Base-by-base conservation (phyloP, 495 filamentous ascomycete species). In the Aspergillus biplanus region DNA sequence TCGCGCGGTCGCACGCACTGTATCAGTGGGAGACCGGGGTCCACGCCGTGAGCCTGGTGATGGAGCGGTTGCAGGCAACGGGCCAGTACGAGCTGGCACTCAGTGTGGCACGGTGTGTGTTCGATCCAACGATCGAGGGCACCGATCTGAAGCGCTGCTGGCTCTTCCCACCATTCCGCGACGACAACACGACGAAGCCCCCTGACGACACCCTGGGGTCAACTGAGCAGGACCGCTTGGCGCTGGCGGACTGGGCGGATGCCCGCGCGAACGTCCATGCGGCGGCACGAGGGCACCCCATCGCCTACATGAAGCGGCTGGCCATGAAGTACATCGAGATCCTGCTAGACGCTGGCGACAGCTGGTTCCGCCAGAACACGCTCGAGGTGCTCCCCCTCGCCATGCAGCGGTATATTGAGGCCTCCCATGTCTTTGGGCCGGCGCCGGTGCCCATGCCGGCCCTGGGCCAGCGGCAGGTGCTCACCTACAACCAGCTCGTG, bases 271-370 rank as follows among this genome's bases (percentile, higher is more conserved):
- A 33, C 39, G 66, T 68, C 2, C 66, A 75, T 52, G 63, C 62
- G 0, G 44, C 70, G 15, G 75, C 75, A 1, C 67, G 77, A 0
- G 21, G 6, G 0, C 52, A 71, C 1, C 71, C 75, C 0, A 31
- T 64, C 15, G 70, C 71, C 1, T 80, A 77, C 69, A 74, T 74
- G 75, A 73, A 69, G 52, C 52, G 65, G 31, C 35, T 75, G 9
- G 72, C 65, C 31, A 69, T 78, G 56, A 73, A 70, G 44, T 78
- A 78, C 61, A 70, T 79, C 39, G 56, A 73, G 61, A 77, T 71
- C 50, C 63, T 79, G 3, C 67, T 80, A 18, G 74, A 65, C n/a
- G 47, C 33, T 5, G 77, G 77, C 2, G 78, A 80, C 60, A n/a
- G 50, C n/a, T 67, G 49, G 13, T 81, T 77, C 64, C 65, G 69